Conservation (phyloP, 176 grass and related monocot species). For the Oryza nivara region DNA sequence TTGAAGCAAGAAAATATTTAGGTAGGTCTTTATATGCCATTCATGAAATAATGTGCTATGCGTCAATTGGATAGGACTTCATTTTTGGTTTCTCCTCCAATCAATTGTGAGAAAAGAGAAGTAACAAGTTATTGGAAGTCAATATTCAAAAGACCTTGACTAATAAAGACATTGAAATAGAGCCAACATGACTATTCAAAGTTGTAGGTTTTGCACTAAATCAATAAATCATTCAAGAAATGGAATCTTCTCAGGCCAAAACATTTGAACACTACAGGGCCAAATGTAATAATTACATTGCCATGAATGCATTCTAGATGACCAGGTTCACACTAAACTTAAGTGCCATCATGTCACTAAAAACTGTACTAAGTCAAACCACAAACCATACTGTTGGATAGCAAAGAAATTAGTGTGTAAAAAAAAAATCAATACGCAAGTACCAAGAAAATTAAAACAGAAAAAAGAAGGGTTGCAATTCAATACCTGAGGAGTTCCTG, state of each 20-base stretch:
- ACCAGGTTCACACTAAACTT: not conserved
- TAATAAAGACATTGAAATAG: conserved; percentile 7
- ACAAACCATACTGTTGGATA: conserved; percentile 3
- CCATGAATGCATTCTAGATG: not conserved
- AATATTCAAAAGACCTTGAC: conserved; percentile 4
- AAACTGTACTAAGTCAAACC: not conserved
- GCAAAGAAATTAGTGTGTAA: not conserved
- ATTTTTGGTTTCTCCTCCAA: conserved; percentile 11
- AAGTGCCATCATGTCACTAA: not conserved
- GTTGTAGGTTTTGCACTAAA: not conserved
- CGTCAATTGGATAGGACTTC: conserved; percentile 8
- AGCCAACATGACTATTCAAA: conserved; percentile 1
- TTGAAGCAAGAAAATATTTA: conserved; percentile 38
- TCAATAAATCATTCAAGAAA: conserved; percentile 25
- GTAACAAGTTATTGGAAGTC: not conserved
- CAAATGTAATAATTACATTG: conserved; percentile 6
- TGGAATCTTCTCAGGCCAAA: not conserved
- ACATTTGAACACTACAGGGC: conserved; percentile 8
- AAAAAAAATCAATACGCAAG: conserved; percentile 9
- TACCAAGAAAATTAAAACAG: not conserved
- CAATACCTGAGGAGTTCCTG: conserved; percentile 95
- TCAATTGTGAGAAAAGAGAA: conserved; percentile 1
- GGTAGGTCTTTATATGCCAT: conserved; percentile 7
- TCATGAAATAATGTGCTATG: conserved; percentile 11
- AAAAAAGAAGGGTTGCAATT: conserved; percentile 31